Evolutionary conservation across 1,284 basidiomycete genomes (phyloP), one percentile per base, ranked within the genome.

Genomic region (Cystobasidium pallidum): DNA sequence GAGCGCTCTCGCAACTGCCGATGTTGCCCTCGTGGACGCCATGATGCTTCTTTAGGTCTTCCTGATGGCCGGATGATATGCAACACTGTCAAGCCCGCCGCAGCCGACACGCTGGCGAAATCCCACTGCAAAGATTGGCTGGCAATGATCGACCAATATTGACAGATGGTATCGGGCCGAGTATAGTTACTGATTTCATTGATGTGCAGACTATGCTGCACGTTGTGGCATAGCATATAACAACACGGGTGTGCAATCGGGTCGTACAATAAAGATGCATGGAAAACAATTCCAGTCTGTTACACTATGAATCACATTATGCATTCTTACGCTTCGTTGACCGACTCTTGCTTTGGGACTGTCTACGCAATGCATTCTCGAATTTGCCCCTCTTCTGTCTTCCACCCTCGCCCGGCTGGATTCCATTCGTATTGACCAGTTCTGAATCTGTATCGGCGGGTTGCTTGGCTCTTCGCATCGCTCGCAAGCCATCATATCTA

Each of bases 341-440:
- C 51, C 52, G 26, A 30, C n/a, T 55, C 32, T 55, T 36, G 24
- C 34, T 32, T 36, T 70, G 67, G 11, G 66, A 2, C 64, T 66
- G 30, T 55, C 64, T 71, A n/a, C 55, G 49, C 19, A 78, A 68
- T 15, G 77, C 77, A 66, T 73, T 77, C 49, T 78, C 77, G 15
- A 78, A 77, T 70, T 72, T 72, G 64, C 74, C 68, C 62, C 30
- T 62, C 61, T 62, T 45, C 73, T 75, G 75, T 34, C 61, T 52
- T 15, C 52, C 55, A 13, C 68, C 64, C 1, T 66, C 73, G 0
- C 63, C 71, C 0, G 71, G 34, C 19, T 59, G 68, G 32, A 71
- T 43, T 32, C 68, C 68, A 21, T 71, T 71, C 24, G 43, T 45
- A 57, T 71, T 71, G 39, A 71, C 49, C 8, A 71, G 49, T 58